These are phyloP conservation scores for Apiospora rasikravindrae DNA, from an alignment of 2,329 filamentous ascomycete species.

Conservation along the genomic window DNA sequence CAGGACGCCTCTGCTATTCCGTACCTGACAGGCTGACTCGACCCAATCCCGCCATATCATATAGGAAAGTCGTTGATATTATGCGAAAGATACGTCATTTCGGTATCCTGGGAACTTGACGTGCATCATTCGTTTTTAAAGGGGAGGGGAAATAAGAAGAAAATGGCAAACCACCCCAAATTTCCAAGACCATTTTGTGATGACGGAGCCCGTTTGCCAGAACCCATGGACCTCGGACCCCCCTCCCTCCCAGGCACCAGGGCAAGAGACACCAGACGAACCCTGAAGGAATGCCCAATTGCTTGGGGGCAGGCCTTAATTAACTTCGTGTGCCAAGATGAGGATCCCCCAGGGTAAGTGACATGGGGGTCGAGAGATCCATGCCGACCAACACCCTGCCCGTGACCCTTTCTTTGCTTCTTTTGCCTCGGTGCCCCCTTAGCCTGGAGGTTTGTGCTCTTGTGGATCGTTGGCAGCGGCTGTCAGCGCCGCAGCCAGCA, in stretches of 20 bases:
- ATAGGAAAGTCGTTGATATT: neutral
- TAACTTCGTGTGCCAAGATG: conserved; percentile 21
- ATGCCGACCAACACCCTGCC: neutral
- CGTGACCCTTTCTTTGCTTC: neutral
- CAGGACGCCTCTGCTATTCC: neutral
- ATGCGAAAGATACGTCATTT: neutral
- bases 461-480: neutral
- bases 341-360: conserved; percentile 20
- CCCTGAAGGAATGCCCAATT: conserved; percentile 1
- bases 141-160: neutral
- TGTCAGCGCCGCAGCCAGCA: neutral
- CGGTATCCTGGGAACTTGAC: neutral
- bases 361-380: conserved; percentile 8
- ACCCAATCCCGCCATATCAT: neutral
- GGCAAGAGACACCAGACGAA: conserved; percentile 8
- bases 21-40: neutral
- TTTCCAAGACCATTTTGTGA: neutral
- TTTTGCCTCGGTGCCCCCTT: neutral
- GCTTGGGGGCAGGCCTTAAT: conserved; percentile 23
- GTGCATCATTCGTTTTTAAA: neutral
- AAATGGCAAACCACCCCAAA: neutral
- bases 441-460: neutral
- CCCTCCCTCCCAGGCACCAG: neutral
- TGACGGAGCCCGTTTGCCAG: conserved; percentile 8
- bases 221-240: neutral